These are phyloP conservation scores for Phalaenopsis hybrid DNA, from an alignment of 116 monocot species.

Conservation along the genomic window DNA sequence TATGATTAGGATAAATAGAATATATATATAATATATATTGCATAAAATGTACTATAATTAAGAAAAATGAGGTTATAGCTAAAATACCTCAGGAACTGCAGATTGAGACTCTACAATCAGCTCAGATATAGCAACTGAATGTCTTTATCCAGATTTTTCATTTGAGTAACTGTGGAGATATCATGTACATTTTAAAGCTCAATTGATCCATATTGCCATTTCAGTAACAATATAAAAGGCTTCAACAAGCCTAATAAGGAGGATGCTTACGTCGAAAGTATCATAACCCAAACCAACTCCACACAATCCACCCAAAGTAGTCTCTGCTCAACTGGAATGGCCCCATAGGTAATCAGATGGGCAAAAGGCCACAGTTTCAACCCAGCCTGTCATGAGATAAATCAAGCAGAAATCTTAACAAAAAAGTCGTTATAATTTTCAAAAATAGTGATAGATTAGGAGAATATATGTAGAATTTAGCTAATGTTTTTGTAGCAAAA, in stretches of 20 bases:
- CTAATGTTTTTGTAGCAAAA: no score
- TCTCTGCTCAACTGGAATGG: slow-evolving; percentile 82
- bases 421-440: no score
- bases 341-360: slow-evolving; percentile 76
- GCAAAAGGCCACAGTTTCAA: slow-evolving; percentile 98
- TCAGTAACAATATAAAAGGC: not conserved
- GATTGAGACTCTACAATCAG: not conserved
- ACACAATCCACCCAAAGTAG: slow-evolving; percentile 95
- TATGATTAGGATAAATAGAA: not conserved
- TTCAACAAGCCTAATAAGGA: not conserved
- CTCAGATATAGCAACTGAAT: slow-evolving; percentile 15
- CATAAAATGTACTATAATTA: not conserved
- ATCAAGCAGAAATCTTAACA: no score
- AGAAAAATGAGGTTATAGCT: not conserved
- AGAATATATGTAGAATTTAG: no score
- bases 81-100: slow-evolving; percentile 20
- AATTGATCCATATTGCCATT: not conserved
- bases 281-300: slow-evolving; percentile 89
- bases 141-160: slow-evolving; percentile 66
- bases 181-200: not conserved
- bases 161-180: slow-evolving; percentile 42
- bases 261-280: slow-evolving; percentile 75
- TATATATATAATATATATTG: not conserved
- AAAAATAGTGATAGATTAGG: no score
- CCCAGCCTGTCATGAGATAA: slow-evolving; percentile 36